Evolutionary conservation across 441 rosid species (phyloP).

Genomic region (Populus tomentosa): DNA sequence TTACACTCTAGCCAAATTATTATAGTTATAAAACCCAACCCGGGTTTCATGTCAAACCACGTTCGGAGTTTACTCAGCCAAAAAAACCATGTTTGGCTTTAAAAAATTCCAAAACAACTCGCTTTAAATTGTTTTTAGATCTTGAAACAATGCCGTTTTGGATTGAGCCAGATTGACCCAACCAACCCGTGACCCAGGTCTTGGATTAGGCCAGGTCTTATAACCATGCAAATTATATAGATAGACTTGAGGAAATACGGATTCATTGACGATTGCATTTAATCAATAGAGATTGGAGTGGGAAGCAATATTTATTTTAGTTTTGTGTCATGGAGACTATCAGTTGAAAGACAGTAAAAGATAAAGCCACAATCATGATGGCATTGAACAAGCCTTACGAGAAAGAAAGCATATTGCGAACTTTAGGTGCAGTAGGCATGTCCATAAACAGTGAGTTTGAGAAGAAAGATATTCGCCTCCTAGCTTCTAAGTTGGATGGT

Average conservation of each 20-base stretch:
- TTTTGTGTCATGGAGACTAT: neutral
- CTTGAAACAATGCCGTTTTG: too few relatives aligned
- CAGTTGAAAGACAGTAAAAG: neutral
- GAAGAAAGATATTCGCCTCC: conserved; percentile 97
- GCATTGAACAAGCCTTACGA: conserved; percentile 59
- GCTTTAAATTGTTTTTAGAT: too few relatives aligned
- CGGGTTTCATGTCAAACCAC: too few relatives aligned
- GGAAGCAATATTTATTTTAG: neutral
- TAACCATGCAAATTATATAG: neutral
- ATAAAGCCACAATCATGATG: neutral
- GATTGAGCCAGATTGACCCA: too few relatives aligned
- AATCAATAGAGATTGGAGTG: neutral
- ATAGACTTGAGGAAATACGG: neutral
- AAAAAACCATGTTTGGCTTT: too few relatives aligned
- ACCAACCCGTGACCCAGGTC: too few relatives aligned
- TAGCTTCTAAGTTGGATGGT: conserved; percentile 97
- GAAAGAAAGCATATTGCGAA: conserved; percentile 99
- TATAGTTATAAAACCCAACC: too few relatives aligned
- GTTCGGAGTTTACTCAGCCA: too few relatives aligned
- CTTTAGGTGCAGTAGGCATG: conserved; percentile 98
- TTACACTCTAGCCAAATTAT: neutral
- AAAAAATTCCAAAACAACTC: too few relatives aligned
- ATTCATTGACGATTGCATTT: neutral
- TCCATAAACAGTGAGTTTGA: conserved; percentile 98
- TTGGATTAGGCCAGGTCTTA: too few relatives aligned